phyloP scores from a whole-genome alignment of 2,329 filamentous ascomycete genomes.

The Tolypocladium pustulatum region DNA sequence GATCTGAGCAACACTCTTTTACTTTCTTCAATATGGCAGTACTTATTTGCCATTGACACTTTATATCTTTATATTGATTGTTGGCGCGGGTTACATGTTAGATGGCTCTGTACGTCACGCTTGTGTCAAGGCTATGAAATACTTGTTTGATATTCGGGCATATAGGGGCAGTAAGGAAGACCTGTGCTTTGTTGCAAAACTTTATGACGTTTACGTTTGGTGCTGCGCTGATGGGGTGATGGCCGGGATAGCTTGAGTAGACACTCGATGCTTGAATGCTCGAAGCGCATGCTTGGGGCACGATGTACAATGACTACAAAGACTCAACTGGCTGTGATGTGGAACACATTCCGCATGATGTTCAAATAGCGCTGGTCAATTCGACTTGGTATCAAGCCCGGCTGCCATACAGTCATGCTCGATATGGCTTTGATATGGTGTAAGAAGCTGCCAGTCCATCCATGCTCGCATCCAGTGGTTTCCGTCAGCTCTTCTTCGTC shows the following conservation, averaged over 20 bases:
- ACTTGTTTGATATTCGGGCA: not conserved
- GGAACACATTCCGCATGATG: not conserved
- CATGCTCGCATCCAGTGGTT: not conserved
- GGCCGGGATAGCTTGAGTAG: not conserved
- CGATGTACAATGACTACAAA: not conserved
- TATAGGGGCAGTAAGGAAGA: not conserved
- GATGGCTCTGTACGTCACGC: not conserved
- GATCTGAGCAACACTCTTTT: constrained; percentile 4
- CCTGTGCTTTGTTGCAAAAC: not conserved
- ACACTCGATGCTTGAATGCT: not conserved
- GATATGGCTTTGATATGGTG: not conserved
- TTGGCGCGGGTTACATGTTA: too few relatives aligned
- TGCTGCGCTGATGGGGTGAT: not conserved
- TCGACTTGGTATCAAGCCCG: not conserved
- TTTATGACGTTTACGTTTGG: too few relatives aligned
- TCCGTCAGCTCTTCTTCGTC: constrained; percentile 16
- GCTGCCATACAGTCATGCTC: not conserved
- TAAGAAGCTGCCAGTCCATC: not conserved
- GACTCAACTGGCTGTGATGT: not conserved
- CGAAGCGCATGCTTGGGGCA: not conserved
- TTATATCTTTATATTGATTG: not conserved
- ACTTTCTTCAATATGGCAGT: not conserved
- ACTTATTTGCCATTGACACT: not conserved
- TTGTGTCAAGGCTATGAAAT: not conserved
- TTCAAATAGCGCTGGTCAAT: not conserved